These are phyloP conservation scores for Saccharomycopsis guyanensis DNA, from an alignment of 805 yeast genomes.

Conservation along the genomic window DNA sequence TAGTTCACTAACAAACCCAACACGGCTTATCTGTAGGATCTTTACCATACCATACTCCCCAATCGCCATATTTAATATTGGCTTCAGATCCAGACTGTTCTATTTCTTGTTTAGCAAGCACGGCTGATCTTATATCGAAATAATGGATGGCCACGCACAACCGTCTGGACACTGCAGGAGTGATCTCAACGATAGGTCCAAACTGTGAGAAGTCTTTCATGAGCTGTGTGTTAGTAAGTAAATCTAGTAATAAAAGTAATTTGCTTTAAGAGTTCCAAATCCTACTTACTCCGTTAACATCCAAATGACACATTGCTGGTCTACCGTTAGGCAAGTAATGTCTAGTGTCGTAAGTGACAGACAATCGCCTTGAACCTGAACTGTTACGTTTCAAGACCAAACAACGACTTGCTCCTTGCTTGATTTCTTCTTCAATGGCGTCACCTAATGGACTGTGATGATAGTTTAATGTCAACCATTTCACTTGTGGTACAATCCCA, in stretches of 20 bases:
- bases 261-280: too few species aligned
- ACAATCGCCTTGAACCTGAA: too few species aligned
- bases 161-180: slow-evolving; percentile 61
- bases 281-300: slow-evolving; percentile 37
- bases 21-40: slow-evolving; percentile 60
- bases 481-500: slow-evolving; percentile 36
- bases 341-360: too few species aligned
- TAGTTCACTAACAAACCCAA: too few species aligned
- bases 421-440: neutral
- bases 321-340: neutral
- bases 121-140: slow-evolving; percentile 51
- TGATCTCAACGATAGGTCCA: slow-evolving; percentile 55
- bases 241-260: too few species aligned
- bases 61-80: slow-evolving; percentile 41
- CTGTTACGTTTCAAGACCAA: slow-evolving; percentile 41
- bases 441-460: neutral
- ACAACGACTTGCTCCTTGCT: slow-evolving; percentile 42
- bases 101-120: slow-evolving; percentile 42
- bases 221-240: too few species aligned
- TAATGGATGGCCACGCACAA: slow-evolving; percentile 55
- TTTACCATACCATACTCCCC: slow-evolving; percentile 61
- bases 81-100: slow-evolving; percentile 24
- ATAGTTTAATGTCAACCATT: slow-evolving; percentile 34
- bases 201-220: slow-evolving; percentile 43
- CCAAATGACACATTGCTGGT: slow-evolving; percentile 14